Percentiles rank a stretch among this genome's conserved stretches.
Evolutionary conservation across 805 yeast genomes (phyloP).

Genomic region (Ogataea dorogensis): DNA sequence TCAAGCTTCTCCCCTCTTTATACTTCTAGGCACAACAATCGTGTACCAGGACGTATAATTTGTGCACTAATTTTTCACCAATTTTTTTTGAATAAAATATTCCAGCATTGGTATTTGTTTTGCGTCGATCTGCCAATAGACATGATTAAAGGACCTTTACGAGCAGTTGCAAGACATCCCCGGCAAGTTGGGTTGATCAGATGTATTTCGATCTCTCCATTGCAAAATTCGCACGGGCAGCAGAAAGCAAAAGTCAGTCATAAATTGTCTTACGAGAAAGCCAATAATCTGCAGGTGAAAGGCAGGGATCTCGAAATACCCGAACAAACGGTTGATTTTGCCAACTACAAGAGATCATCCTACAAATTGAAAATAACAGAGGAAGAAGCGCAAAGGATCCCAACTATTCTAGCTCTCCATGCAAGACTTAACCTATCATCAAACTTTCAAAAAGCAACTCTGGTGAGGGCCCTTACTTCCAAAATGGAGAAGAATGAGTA

Average conservation of each 20-base stretch:
- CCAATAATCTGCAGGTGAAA: slow-evolving; percentile 22
- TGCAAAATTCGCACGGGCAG: slow-evolving; percentile 8
- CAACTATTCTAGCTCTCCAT: slow-evolving; percentile 77
- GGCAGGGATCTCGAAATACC: slow-evolving; percentile 19
- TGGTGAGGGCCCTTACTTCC: slow-evolving; percentile 81
- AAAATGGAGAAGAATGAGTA: slow-evolving; percentile 37
- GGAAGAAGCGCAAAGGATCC: slow-evolving; percentile 55
- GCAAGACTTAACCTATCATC: slow-evolving; percentile 67
- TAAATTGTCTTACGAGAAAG: slow-evolving; percentile 31
- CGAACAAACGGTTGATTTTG: slow-evolving; percentile 31
- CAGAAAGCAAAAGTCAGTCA: slow-evolving; percentile 16
- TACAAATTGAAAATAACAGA: slow-evolving; percentile 39
- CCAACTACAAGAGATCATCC: slow-evolving; percentile 31
- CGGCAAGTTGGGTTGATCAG: background rate
- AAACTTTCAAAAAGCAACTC: slow-evolving; percentile 55
- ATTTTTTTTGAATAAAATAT: slow-evolving; percentile 14
- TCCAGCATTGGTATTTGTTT: too few species aligned
- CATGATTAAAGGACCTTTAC: slow-evolving; percentile 1
- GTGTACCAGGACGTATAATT: slow-evolving; percentile 2
- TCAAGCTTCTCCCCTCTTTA: slow-evolving; percentile 3
- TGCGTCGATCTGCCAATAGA: slow-evolving; percentile 5
- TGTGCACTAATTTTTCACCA: slow-evolving; percentile 15
- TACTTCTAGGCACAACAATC: background rate
- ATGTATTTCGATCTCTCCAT: slow-evolving; percentile 15
- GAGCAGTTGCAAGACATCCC: slow-evolving; percentile 2